phyloP scores from a whole-genome alignment of 2,329 filamentous ascomycete genomes.

The Leptographium galeiforme region DNA sequence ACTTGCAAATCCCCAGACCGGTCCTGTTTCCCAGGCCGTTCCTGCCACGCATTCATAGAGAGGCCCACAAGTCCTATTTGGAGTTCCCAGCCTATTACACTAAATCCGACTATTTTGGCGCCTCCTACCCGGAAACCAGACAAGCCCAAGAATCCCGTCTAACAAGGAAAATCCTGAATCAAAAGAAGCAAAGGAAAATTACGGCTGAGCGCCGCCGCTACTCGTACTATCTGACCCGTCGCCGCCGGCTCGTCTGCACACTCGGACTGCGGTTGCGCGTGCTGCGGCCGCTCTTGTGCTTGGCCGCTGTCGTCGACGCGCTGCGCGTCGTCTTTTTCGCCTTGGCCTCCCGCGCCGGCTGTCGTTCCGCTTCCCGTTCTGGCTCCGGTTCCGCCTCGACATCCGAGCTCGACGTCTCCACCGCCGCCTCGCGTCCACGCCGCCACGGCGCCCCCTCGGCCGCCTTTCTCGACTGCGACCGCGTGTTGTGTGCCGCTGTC shows the following conservation, averaged over 20 bases:
- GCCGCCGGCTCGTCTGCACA: background rate
- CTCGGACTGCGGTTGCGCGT: background rate
- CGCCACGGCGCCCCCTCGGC: background rate
- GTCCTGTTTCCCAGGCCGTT: no score
- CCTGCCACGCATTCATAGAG: no score
- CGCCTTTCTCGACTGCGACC: conserved; percentile 6
- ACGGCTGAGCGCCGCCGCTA: background rate
- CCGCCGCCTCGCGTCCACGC: conserved; percentile 20
- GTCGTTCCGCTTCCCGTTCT: conserved; percentile 6
- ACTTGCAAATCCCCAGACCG: no score
- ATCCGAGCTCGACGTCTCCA: conserved; percentile 22
- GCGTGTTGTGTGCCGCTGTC: conserved; percentile 9
- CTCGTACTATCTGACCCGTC: background rate
- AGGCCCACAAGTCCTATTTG: no score
- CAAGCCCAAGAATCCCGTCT: background rate
- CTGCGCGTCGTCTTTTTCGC: conserved; percentile 11
- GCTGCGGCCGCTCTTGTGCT: conserved; percentile 16
- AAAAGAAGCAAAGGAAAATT: no score
- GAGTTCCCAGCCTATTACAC: no score
- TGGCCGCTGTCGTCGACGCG: conserved; percentile 12
- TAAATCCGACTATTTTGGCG: no score
- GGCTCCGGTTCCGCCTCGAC: conserved; percentile 7
- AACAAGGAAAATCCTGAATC: no score
- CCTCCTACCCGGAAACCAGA: background rate
- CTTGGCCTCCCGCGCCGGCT: conserved; percentile 15